Evolutionary conservation across 345 rosid species (phyloP).

Genomic region (Cardamine occulta): DNA sequence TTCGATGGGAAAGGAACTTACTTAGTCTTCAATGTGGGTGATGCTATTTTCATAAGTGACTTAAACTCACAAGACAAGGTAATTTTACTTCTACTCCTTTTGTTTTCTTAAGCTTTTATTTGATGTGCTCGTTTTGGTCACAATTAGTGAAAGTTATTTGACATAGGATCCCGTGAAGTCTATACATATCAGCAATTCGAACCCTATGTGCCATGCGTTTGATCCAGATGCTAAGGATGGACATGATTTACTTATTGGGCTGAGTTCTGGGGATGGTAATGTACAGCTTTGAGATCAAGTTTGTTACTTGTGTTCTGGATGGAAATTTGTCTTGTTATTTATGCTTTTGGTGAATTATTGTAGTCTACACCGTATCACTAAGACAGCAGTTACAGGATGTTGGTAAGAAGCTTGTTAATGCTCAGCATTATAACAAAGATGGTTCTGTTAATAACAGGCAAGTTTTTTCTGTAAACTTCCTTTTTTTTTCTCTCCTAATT

Average conservation of each 20-base stretch:
- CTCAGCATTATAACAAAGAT: slow-evolving; percentile 92
- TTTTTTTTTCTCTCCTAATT: too few relatives aligned
- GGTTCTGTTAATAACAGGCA: slow-evolving; percentile 90
- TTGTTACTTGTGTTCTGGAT: slow-evolving; percentile 10
- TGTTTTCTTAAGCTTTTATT: slow-evolving; percentile 1
- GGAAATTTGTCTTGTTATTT: slow-evolving; percentile 34
- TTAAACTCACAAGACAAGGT: slow-evolving; percentile 98
- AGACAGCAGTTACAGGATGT: slow-evolving; percentile 98
- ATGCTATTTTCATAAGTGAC: slow-evolving; percentile 91
- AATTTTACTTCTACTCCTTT: slow-evolving; percentile 17
- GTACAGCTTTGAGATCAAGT: slow-evolving; percentile 11
- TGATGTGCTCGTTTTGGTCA: neutral
- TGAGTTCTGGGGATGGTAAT: slow-evolving; percentile 96
- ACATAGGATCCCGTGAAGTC: slow-evolving; percentile 96
- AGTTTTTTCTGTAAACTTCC: slow-evolving; percentile 27
- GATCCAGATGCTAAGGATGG: slow-evolving; percentile 96
- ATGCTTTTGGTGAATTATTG: slow-evolving; percentile 48
- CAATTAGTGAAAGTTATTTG: neutral
- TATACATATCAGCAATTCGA: slow-evolving; percentile 85
- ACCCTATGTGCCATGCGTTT: slow-evolving; percentile 94
- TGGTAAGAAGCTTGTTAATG: slow-evolving; percentile 91
- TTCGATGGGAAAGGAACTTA: slow-evolving; percentile 98
- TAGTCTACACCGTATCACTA: slow-evolving; percentile 95
- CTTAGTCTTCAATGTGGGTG: slow-evolving; percentile 92
- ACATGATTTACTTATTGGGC: slow-evolving; percentile 91